Evolutionary conservation across 2,329 filamentous ascomycete genomes (phyloP).

Genomic region (Penicillium sp.): DNA sequence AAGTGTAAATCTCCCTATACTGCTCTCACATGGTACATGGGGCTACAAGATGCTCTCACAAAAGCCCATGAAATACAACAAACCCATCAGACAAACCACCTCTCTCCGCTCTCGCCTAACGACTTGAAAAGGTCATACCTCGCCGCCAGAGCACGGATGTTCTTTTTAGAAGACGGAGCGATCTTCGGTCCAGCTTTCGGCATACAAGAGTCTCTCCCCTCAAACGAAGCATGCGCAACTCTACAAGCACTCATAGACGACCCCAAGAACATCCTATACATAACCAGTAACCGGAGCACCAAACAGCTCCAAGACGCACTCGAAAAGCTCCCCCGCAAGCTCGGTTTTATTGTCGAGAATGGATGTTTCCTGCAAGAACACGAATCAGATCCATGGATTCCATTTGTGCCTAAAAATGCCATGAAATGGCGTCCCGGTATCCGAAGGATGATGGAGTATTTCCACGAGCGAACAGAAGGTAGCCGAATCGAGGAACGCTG

Average conservation of each 20-base stretch:
- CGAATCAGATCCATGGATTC: slow-evolving; percentile 66
- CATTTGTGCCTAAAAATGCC: slow-evolving; percentile 69
- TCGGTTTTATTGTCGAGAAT: slow-evolving; percentile 90
- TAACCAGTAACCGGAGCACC: slow-evolving; percentile 82
- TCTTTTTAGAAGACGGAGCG: slow-evolving; percentile 88
- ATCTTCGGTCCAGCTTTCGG: slow-evolving; percentile 67
- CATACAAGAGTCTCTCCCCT: slow-evolving; percentile 65
- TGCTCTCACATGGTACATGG: slow-evolving; percentile 75
- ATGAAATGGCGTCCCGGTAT: slow-evolving; percentile 79
- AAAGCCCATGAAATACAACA: slow-evolving; percentile 76
- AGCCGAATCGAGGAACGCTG: slow-evolving; percentile 81
- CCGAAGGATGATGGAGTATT: slow-evolving; percentile 79
- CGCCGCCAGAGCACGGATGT: slow-evolving; percentile 65
- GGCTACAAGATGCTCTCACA: slow-evolving; percentile 67
- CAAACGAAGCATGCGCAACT: slow-evolving; percentile 73
- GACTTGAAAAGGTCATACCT: slow-evolving; percentile 65
- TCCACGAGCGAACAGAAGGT: slow-evolving; percentile 82
- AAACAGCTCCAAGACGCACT: slow-evolving; percentile 80
- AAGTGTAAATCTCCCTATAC: slow-evolving; percentile 74
- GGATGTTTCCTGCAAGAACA: slow-evolving; percentile 80
- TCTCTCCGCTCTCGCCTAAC: slow-evolving; percentile 72
- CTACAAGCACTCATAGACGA: slow-evolving; percentile 75
- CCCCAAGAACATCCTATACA: slow-evolving; percentile 77
- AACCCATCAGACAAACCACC: slow-evolving; percentile 73
- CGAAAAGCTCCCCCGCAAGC: slow-evolving; percentile 62